Conservation (phyloP, 495 filamentous ascomycete genomes). For the Aspergillus diversus region DNA sequence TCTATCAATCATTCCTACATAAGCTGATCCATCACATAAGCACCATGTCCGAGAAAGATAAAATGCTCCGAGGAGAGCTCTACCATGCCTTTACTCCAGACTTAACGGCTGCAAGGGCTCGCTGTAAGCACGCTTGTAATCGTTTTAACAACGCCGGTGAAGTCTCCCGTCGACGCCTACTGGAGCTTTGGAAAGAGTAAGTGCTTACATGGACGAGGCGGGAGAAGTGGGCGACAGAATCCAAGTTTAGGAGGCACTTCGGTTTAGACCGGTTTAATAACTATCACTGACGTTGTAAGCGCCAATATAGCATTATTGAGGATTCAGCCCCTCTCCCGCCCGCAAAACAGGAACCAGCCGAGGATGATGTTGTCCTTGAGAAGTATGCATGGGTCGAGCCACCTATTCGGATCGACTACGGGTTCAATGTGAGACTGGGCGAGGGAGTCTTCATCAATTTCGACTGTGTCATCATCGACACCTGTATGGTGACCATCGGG, state of each 20-base stretch:
- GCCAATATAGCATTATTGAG: conserved; percentile 52
- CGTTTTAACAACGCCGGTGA: conserved; percentile 66
- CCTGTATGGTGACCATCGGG: conserved; percentile 75
- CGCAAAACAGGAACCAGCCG: conserved; percentile 49
- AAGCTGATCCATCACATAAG: background rate
- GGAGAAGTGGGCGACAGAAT: background rate
- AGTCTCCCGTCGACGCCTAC: conserved; percentile 56
- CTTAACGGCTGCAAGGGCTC: conserved; percentile 56
- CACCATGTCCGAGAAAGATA: conserved; percentile 34
- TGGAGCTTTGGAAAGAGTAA: conserved; percentile 78
- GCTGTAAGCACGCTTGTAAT: conserved; percentile 61
- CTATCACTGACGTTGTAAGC: conserved; percentile 8
- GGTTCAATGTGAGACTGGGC: conserved; percentile 70
- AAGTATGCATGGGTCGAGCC: conserved; percentile 71
- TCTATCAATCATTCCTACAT: background rate
- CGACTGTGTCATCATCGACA: conserved; percentile 77
- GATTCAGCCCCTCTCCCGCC: conserved; percentile 67
- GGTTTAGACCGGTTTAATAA: background rate
- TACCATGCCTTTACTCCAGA: conserved; percentile 59
- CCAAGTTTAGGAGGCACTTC: background rate
- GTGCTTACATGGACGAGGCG: conserved; percentile 25
- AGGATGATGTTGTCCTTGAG: conserved; percentile 62
- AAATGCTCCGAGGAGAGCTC: conserved; percentile 47
- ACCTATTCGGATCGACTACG: conserved; percentile 76
- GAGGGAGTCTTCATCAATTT: conserved; percentile 76